Evolutionary conservation across 306 rosid genomes (phyloP).

Genomic region (Corylus avellana): DNA sequence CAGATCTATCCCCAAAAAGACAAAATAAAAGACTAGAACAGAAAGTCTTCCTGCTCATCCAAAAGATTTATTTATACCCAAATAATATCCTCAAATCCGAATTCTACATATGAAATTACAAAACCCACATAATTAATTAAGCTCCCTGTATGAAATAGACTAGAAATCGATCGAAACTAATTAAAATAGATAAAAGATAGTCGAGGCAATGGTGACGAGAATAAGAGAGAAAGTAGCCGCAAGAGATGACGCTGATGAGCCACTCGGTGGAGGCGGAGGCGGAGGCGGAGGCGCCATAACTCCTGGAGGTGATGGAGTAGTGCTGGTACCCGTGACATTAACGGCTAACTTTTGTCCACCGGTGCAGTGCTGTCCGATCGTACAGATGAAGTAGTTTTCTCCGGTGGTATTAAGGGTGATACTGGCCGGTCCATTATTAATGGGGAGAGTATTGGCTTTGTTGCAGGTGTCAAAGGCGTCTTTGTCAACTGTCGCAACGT

Average conservation of each 20-base stretch:
- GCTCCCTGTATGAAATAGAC: not conserved
- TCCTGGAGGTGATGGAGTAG: not conserved
- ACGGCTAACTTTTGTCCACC: conserved; percentile 54
- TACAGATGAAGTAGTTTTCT: conserved; percentile 35
- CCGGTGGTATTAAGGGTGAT: conserved; percentile 21
- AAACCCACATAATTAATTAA: not conserved
- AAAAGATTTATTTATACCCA: not conserved
- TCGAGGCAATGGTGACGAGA: conserved; percentile 22
- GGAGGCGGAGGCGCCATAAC: not conserved
- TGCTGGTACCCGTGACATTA: conserved; percentile 9
- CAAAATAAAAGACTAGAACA: too few relatives aligned
- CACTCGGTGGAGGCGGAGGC: too few relatives aligned
- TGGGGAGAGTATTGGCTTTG: too few relatives aligned
- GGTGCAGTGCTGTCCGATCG: conserved; percentile 46
- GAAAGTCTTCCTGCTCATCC: too few relatives aligned
- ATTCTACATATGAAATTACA: not conserved
- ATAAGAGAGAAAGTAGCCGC: conserved; percentile 26
- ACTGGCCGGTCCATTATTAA: conserved; percentile 33
- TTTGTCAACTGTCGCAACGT: conserved; percentile 16
- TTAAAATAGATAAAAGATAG: conserved; percentile 22
- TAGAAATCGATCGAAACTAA: not conserved
- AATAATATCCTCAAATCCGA: not conserved
- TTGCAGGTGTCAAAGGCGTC: conserved; percentile 1
- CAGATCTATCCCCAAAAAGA: too few relatives aligned
- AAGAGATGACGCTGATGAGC: conserved; percentile 22